Evolutionary conservation across 345 rosid genomes (phyloP).

Genomic region (Ricinus communis): DNA sequence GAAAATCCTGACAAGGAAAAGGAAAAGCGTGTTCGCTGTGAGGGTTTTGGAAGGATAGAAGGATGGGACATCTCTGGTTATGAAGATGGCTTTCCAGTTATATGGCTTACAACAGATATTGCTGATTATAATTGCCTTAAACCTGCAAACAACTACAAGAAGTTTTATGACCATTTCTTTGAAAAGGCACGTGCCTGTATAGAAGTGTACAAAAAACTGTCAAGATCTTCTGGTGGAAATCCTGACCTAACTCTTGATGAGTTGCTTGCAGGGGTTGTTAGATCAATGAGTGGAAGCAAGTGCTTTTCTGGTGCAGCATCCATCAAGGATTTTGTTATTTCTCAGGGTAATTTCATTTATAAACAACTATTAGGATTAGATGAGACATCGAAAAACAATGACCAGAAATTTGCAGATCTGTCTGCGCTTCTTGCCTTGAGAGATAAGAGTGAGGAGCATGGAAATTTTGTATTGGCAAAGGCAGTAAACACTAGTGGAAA

Average conservation of each 20-base stretch:
- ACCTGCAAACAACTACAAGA: slow-evolving; percentile 27
- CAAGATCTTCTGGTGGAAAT: slow-evolving; percentile 29
- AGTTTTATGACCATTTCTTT: slow-evolving; percentile 21
- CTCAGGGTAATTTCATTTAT: slow-evolving; percentile 33
- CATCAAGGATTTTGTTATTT: slow-evolving; percentile 24
- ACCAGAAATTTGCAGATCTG: slow-evolving; percentile 18
- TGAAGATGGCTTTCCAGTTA: slow-evolving; percentile 31
- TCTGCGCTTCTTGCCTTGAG: slow-evolving; percentile 25
- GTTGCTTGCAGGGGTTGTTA: slow-evolving; percentile 34
- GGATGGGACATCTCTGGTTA: slow-evolving; percentile 32
- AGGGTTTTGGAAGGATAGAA: slow-evolving; percentile 35
- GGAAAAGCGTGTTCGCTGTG: slow-evolving; percentile 25
- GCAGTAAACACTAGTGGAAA: slow-evolving; percentile 6
- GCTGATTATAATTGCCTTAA: slow-evolving; percentile 33
- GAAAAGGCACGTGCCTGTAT: slow-evolving; percentile 27
- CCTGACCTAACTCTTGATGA: slow-evolving; percentile 28
- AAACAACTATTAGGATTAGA: slow-evolving; percentile 31
- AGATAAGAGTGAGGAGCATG: slow-evolving; percentile 19
- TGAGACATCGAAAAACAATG: slow-evolving; percentile 24
- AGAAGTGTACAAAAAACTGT: slow-evolving; percentile 28
- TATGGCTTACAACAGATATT: slow-evolving; percentile 30
- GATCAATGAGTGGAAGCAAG: slow-evolving; percentile 31
- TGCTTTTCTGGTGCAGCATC: slow-evolving; percentile 23
- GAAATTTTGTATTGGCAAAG: slow-evolving; percentile 12
- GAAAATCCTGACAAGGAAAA: slow-evolving; percentile 13